A percentile compares a stretch with the other conserved stretches of the same genome.
These are phyloP conservation scores for Citrus hindsii DNA, from an alignment of 345 rosid species.

Conservation along the genomic window DNA sequence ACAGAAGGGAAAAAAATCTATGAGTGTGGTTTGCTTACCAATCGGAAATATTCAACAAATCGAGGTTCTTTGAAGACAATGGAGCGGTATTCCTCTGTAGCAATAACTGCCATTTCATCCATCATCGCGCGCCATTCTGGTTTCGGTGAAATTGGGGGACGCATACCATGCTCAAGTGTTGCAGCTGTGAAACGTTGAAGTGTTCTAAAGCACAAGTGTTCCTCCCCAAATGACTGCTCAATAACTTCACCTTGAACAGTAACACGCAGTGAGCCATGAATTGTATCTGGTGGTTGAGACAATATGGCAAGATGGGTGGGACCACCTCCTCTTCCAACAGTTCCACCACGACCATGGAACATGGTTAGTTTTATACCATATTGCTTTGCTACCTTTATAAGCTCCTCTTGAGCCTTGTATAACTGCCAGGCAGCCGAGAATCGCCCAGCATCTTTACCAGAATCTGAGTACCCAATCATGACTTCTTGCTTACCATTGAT, in stretches of 20 bases:
- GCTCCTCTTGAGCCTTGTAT: constrained; percentile 97
- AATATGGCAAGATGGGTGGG: constrained; percentile 98
- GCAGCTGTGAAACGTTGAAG: constrained; percentile 98
- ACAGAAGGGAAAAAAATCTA: not conserved
- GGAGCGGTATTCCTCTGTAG: constrained; percentile 90
- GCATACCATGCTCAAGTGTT: constrained; percentile 97
- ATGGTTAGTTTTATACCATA: constrained; percentile 89
- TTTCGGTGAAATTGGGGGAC: constrained; percentile 84
- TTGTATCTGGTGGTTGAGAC: constrained; percentile 99
- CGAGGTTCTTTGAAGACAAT: constrained; percentile 88
- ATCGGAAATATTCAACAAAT: constrained; percentile 96
- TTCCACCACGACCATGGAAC: constrained; percentile 99
- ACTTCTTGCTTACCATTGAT: constrained; percentile 97
- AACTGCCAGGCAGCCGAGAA: constrained; percentile 98
- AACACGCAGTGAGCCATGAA: constrained; percentile 89
- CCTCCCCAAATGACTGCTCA: constrained; percentile 95
- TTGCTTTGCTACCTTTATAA: constrained; percentile 79
- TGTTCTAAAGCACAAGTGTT: constrained; percentile 88
- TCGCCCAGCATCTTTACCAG: constrained; percentile 97
- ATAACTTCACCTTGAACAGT: constrained; percentile 98
- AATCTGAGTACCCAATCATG: constrained; percentile 98
- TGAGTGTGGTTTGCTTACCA: constrained; percentile 44
- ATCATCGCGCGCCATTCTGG: constrained; percentile 92
- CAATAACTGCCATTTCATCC: constrained; percentile 90
- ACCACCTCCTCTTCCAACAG: constrained; percentile 99